phyloP scores from a whole-genome alignment of 106 monocot species.

The Dendrobium officinale region DNA sequence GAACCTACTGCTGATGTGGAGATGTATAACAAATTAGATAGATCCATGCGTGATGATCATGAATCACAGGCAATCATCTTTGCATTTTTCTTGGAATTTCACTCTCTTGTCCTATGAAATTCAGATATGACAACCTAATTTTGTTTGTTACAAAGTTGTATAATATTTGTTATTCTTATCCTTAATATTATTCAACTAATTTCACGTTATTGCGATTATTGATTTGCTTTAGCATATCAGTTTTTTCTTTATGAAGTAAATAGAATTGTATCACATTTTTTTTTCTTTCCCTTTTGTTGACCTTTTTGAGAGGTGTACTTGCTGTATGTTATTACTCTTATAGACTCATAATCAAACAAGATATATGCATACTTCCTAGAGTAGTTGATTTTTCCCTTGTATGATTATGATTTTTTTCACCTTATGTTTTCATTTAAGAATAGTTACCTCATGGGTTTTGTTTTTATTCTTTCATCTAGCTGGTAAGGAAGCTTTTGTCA shows the following conservation, averaged over 20 bases:
- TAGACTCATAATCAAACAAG: not conserved
- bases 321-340: not conserved
- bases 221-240: not conserved
- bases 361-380: not conserved
- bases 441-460: not conserved
- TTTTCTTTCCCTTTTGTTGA: not conserved
- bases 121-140: not conserved
- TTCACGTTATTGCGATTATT: not conserved
- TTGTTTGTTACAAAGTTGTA: not conserved
- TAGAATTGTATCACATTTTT: not conserved
- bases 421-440: not conserved
- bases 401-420: not conserved
- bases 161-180: not conserved
- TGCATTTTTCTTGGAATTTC: not conserved
- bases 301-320: not conserved
- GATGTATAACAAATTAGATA: slow-evolving; percentile 65
- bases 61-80: slow-evolving; percentile 56
- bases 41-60: slow-evolving; percentile 45
- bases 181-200: not conserved
- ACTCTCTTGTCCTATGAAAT: not conserved
- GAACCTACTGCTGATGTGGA: slow-evolving; percentile 82
- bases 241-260: not conserved
- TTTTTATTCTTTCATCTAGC: not conserved
- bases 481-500: not conserved
- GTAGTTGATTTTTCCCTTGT: not conserved